These are phyloP conservation scores for Microthlaspi erraticum DNA, from an alignment of 345 rosid species.

Conservation along the genomic window DNA sequence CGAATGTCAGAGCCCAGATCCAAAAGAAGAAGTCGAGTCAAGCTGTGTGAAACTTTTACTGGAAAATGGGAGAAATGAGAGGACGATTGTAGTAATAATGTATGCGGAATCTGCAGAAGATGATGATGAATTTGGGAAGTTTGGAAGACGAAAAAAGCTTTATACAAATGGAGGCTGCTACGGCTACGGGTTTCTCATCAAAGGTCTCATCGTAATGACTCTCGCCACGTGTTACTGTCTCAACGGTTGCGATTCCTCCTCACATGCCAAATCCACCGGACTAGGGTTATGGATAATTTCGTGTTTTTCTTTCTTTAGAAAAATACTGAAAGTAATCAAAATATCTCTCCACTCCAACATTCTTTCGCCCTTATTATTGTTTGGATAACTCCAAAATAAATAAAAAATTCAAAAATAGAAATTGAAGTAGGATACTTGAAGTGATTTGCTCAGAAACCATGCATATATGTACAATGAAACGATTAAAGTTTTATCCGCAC, in stretches of 20 bases:
- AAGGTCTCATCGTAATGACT: slow-evolving; percentile 15
- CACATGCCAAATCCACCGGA: slow-evolving; percentile 13
- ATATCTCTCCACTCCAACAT: too few relatives aligned
- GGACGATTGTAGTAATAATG: slow-evolving; percentile 2
- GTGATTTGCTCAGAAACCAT: too few relatives aligned
- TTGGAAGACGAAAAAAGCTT: slow-evolving; percentile 8
- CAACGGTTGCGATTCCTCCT: slow-evolving; percentile 34
- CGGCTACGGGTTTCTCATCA: slow-evolving; percentile 40
- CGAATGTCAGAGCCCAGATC: slow-evolving; percentile 3
- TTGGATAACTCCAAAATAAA: too few relatives aligned
- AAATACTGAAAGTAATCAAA: neutral
- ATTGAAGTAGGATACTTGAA: too few relatives aligned
- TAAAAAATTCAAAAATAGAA: too few relatives aligned
- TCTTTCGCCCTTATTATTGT: too few relatives aligned
- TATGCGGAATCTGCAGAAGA: slow-evolving; percentile 19
- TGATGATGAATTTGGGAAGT: slow-evolving; percentile 17
- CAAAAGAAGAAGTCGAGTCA: slow-evolving; percentile 1
- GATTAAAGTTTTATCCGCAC: too few relatives aligned
- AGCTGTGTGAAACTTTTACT: slow-evolving; percentile 10
- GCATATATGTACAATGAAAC: too few relatives aligned
- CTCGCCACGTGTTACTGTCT: slow-evolving; percentile 36
- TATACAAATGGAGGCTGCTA: slow-evolving; percentile 32
- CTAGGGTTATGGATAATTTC: slow-evolving; percentile 36
- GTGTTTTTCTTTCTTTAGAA: neutral
- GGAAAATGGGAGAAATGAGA: slow-evolving; percentile 16